phyloP scores from a whole-genome alignment of 495 filamentous ascomycete species.

The Cenococcum geophilum region DNA sequence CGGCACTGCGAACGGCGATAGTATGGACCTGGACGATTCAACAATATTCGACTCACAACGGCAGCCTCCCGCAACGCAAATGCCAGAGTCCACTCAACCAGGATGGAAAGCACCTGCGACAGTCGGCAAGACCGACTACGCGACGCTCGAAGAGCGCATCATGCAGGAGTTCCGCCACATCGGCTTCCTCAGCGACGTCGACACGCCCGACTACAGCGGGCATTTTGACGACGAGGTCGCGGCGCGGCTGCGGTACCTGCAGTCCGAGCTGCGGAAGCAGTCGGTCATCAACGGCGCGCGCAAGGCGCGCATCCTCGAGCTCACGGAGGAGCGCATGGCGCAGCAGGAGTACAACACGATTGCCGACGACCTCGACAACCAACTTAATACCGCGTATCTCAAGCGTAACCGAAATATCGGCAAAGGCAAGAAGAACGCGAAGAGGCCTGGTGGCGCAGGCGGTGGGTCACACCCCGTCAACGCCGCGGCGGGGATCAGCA shows the following conservation, averaged over 20 bases:
- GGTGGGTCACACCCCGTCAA: conserved; percentile 49
- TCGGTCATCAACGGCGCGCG: conserved; percentile 81
- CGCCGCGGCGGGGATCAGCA: conserved; percentile 51
- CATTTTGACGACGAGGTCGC: conserved; percentile 93
- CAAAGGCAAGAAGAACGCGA: conserved; percentile 85
- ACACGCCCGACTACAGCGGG: conserved; percentile 68
- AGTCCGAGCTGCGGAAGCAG: conserved; percentile 71
- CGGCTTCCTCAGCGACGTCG: conserved; percentile 70
- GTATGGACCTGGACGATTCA: conserved; percentile 36
- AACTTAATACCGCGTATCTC: conserved; percentile 90
- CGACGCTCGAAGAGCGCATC: conserved; percentile 78
- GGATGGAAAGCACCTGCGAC: conserved; percentile 47
- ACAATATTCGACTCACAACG: conserved; percentile 37
- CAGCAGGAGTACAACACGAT: conserved; percentile 95
- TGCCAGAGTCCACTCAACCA: conserved; percentile 61
- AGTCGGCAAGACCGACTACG: conserved; percentile 67
- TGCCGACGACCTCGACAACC: conserved; percentile 89
- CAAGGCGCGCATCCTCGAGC: conserved; percentile 75
- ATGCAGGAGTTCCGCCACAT: conserved; percentile 91
- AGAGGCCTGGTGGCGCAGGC: conserved; percentile 60
- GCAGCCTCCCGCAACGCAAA: conserved; percentile 64
- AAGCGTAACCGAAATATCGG: conserved; percentile 93
- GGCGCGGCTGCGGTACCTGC: conserved; percentile 77
- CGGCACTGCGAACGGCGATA: conserved; percentile 51
- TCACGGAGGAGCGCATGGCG: conserved; percentile 86